These are phyloP conservation scores for Pichia cephalocereana DNA, from an alignment of 805 yeast species.

Conservation along the genomic window DNA sequence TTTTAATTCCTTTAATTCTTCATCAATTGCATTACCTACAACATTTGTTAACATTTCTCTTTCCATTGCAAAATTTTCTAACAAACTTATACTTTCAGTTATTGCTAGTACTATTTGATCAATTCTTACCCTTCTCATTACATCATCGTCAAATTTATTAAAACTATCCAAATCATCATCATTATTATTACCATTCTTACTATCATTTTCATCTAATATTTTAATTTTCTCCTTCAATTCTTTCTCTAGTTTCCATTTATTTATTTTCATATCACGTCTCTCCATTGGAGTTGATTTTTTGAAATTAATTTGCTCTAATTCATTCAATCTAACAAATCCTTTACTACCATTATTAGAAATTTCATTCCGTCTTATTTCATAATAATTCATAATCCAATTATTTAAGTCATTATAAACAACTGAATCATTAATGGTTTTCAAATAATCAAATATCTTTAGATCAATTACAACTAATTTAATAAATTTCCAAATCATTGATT, in stretches of 20 bases:
- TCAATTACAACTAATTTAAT: conserved; percentile 1
- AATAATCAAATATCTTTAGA: conserved; percentile 1
- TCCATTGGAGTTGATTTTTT: conserved; percentile 28
- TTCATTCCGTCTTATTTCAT: conserved; percentile 3
- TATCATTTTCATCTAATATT: conserved; percentile 28
- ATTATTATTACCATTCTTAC: conserved; percentile 4
- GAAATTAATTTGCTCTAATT: conserved; percentile 3
- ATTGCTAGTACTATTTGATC: conserved; percentile 47
- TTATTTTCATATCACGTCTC: conserved; percentile 65
- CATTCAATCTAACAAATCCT: conserved; percentile 7
- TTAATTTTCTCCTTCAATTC: conserved; percentile 37
- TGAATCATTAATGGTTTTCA: not conserved
- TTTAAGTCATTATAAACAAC: not conserved
- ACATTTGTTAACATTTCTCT: conserved; percentile 47
- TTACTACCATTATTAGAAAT: conserved; percentile 4
- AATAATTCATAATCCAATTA: conserved; percentile 9
- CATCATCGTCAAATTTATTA: conserved; percentile 52
- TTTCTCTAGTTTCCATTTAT: conserved; percentile 52
- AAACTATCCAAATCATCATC: not conserved
- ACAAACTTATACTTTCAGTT: conserved; percentile 41
- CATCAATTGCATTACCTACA: conserved; percentile 7
- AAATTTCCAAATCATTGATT: conserved; percentile 7
- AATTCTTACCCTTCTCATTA: conserved; percentile 42
- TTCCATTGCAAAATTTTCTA: conserved; percentile 60
- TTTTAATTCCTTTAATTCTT: conserved; percentile 6